A percentile compares a stretch with the other conserved stretches of the same genome.
Evolutionary conservation across 805 yeast species (phyloP).

Genomic region (Pichia deserticola): DNA sequence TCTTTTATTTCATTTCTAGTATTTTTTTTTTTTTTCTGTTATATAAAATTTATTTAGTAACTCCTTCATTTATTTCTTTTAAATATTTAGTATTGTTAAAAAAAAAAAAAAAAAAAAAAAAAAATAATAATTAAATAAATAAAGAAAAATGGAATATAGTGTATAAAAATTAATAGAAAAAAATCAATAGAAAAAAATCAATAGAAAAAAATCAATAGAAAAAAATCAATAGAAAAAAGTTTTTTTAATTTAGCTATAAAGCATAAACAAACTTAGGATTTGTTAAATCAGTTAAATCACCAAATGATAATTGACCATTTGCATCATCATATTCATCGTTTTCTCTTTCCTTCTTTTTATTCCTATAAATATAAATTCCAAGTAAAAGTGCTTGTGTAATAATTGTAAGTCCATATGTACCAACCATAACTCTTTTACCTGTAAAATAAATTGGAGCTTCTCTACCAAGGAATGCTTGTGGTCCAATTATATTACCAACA

Average conservation of each 20-base stretch:
- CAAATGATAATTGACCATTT: constrained; percentile 23
- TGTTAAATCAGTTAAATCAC: constrained; percentile 14
- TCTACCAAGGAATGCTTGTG: constrained; percentile 42
- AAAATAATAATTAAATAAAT: too few species aligned
- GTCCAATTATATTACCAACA: constrained; percentile 42
- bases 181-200: too few species aligned
- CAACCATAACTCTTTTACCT: constrained; percentile 39
- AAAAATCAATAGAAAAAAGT: too few species aligned
- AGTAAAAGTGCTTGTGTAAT: constrained; percentile 33
- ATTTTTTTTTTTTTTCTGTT: too few species aligned
- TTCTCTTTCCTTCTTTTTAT: constrained; percentile 25
- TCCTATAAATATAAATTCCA: constrained; percentile 19
- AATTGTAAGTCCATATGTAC: constrained; percentile 32
- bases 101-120: too few species aligned
- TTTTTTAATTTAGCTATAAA: neutral
- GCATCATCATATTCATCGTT: constrained; percentile 8
- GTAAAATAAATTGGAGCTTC: constrained; percentile 40
- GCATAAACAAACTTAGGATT: neutral
- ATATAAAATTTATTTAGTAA: too few species aligned
- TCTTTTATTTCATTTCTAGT: too few species aligned
- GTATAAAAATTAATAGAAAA: too few species aligned
- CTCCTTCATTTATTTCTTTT: too few species aligned
- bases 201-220: too few species aligned
- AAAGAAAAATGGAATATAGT: too few species aligned
- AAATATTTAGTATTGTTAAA: too few species aligned